Evolutionary conservation across 2,329 filamentous ascomycete genomes (phyloP), one percentile per base, ranked within the genome.

Genomic region (Aspergillus alliaceus): DNA sequence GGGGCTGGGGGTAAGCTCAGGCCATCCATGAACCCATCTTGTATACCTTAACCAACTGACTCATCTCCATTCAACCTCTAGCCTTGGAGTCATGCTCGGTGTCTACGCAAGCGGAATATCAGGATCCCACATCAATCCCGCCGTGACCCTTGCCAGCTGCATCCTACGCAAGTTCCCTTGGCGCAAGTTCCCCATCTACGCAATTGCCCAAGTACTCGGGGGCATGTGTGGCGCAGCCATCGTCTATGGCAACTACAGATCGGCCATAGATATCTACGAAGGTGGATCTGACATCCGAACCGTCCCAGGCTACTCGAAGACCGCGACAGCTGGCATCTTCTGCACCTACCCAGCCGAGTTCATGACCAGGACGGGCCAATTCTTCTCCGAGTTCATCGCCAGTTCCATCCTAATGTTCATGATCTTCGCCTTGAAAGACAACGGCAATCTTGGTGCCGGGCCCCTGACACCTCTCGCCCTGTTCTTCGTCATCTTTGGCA

Each of bases 401-500:
- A 87, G 82, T 57, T 76, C 86, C 0, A 79, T 91, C 31, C 75
- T 91, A 24, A 88, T 90, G 82, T 89, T 90, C 66, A 79, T 86
- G 59, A 89, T 91, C 48, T 90, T 89, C 66, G 87, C 87, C 0
- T 73, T 91, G 50, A 86, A 87, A 55, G 75, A 78, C 44, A 68
- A 76, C 22, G 61, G 63, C 2, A 77, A 77, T 50, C 59, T 75
- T 5, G 85, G 84, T 3, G 84, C 85, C 1, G 84, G 84, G 0
- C 77, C 79, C 1, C 63, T 86, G 24, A 79, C 84, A 56, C 86
- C 87, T 0, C 74, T 91, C 1, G 83, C 78, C 7, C 73, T 90
- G 6, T 89, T 90, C 74, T 90, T 90, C 73, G 77, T 90, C 48
- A 86, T 91, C 60, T 90, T 90, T 67, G 88, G 87, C 7, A 85